These are phyloP conservation scores for Hymenoscyphus salicellus DNA, from an alignment of 2,329 filamentous ascomycete species.

Conservation along the genomic window DNA sequence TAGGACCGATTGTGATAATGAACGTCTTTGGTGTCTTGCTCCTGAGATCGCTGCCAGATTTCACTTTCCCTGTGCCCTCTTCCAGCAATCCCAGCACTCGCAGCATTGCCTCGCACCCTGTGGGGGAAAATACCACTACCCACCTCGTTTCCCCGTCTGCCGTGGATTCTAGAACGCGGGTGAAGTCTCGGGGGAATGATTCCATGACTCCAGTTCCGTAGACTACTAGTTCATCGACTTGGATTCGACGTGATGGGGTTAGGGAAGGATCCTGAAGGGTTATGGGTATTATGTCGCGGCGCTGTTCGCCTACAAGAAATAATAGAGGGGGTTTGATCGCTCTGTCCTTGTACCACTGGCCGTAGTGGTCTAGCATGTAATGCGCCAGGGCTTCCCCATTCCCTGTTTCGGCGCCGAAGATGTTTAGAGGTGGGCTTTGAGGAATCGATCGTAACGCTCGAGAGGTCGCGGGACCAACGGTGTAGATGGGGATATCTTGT, in stretches of 20 bases:
- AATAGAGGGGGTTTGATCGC: conserved; percentile 60
- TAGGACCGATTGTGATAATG: conserved; percentile 89
- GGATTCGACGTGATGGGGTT: conserved; percentile 51
- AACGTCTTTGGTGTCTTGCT: conserved; percentile 47
- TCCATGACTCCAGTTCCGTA: conserved; percentile 84
- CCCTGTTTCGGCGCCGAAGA: conserved; percentile 79
- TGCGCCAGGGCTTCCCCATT: conserved; percentile 77
- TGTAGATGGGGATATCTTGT: conserved; percentile 63
- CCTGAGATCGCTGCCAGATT: conserved; percentile 32
- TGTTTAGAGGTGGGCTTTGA: conserved; percentile 51
- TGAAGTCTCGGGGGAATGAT: conserved; percentile 70
- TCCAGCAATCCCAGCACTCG: conserved; percentile 52
- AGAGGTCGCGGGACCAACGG: conserved; percentile 77
- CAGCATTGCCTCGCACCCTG: conserved; percentile 61
- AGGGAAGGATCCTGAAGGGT: conserved; percentile 63
- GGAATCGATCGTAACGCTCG: conserved; percentile 63
- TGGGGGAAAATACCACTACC: conserved; percentile 73
- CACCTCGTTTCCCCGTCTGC: conserved; percentile 50
- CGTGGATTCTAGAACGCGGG: conserved; percentile 47
- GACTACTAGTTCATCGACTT: conserved; percentile 75
- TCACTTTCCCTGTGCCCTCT: conserved; percentile 44
- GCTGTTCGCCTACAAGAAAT: conserved; percentile 87
- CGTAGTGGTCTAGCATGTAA: conserved; percentile 79
- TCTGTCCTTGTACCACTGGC: conserved; percentile 45
- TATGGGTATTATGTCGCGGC: conserved; percentile 84